A percentile compares a stretch with the other conserved stretches of the same genome.
Conservation (phyloP, 768 basidiomycete species). For the Tricholoma sp. region DNA sequence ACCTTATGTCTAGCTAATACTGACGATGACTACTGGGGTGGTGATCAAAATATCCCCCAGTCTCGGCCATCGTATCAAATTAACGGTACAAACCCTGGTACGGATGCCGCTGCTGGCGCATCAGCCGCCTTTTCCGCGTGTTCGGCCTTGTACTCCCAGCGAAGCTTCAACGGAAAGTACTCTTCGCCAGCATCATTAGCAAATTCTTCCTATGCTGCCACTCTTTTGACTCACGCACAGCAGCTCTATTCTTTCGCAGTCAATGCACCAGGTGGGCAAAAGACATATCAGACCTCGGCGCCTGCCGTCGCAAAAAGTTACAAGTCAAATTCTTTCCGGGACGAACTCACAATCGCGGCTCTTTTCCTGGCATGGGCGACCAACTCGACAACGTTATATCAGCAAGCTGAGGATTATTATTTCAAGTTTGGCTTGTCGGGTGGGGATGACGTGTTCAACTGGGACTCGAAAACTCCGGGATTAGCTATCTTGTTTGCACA, state of each 20-base stretch:
- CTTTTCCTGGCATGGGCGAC: constrained; percentile 72
- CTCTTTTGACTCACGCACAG: constrained; percentile 68
- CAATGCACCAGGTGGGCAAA: constrained; percentile 54
- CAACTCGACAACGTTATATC: constrained; percentile 52
- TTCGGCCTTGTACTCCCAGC: constrained; percentile 71
- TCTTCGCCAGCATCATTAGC: constrained; percentile 60
- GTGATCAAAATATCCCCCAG: constrained; percentile 69
- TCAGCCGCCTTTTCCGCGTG: constrained; percentile 88
- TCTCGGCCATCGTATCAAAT: constrained; percentile 76
- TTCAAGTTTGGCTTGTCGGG: constrained; percentile 47
- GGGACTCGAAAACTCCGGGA: constrained; percentile 82
- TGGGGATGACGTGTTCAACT: constrained; percentile 68
- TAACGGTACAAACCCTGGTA: constrained; percentile 77
- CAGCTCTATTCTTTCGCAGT: constrained; percentile 74
- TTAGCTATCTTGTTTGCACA: constrained; percentile 73
- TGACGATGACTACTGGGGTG: constrained; percentile 87
- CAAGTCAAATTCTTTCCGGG: constrained; percentile 63
- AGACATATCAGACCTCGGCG: constrained; percentile 65
- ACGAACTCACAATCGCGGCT: constrained; percentile 73
- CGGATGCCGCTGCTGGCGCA: constrained; percentile 80
- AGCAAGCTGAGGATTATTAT: constrained; percentile 61
- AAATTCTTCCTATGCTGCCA: constrained; percentile 67
- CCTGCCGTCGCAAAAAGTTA: constrained; percentile 62
- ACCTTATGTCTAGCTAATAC: constrained; percentile 36
- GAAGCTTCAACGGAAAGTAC: constrained; percentile 43